These are phyloP conservation scores for Phellinidium pouzarii DNA, from an alignment of 1,284 basidiomycete genomes.

Conservation along the genomic window DNA sequence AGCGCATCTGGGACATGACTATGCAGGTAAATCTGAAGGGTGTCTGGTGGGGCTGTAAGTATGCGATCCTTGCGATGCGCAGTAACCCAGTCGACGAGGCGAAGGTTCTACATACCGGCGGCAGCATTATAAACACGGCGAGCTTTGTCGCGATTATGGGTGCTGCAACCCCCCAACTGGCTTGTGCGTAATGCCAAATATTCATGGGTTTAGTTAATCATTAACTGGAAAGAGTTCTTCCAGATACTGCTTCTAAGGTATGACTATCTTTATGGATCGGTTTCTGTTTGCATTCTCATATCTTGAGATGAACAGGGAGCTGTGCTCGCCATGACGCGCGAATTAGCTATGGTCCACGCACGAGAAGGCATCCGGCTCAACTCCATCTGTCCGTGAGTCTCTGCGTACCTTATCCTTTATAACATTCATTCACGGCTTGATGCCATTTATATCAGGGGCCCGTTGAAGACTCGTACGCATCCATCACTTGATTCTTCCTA, in stretches of 20 bases:
- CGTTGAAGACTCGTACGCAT: conserved; percentile 79
- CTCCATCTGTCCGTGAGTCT: conserved; percentile 86
- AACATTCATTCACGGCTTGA: neutral
- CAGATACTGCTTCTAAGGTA: conserved; percentile 83
- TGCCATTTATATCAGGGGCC: conserved; percentile 53
- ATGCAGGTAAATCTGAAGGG: conserved; percentile 96
- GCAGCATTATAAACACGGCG: conserved; percentile 96
- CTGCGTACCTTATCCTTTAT: conserved; percentile 4
- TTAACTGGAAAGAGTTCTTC: conserved; percentile 11
- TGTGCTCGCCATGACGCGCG: conserved; percentile 96
- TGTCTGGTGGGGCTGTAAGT: conserved; percentile 98
- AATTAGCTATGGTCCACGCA: conserved; percentile 96
- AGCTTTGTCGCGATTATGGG: conserved; percentile 92
- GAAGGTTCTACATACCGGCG: conserved; percentile 77
- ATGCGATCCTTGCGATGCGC: conserved; percentile 94
- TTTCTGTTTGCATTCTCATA: neutral
- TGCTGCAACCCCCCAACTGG: conserved; percentile 92
- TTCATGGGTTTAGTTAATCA: neutral
- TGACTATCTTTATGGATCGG: conserved; percentile 6
- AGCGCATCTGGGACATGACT: conserved; percentile 91
- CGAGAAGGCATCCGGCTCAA: conserved; percentile 94
- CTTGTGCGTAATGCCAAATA: conserved; percentile 54
- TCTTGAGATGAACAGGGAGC: conserved; percentile 65
- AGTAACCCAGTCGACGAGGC: conserved; percentile 77
- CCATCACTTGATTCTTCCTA: neutral